Percentiles rank a stretch among this genome's conserved stretches.
Conservation (phyloP, 257 asterid genomes). For the Solanum paucissectum region DNA sequence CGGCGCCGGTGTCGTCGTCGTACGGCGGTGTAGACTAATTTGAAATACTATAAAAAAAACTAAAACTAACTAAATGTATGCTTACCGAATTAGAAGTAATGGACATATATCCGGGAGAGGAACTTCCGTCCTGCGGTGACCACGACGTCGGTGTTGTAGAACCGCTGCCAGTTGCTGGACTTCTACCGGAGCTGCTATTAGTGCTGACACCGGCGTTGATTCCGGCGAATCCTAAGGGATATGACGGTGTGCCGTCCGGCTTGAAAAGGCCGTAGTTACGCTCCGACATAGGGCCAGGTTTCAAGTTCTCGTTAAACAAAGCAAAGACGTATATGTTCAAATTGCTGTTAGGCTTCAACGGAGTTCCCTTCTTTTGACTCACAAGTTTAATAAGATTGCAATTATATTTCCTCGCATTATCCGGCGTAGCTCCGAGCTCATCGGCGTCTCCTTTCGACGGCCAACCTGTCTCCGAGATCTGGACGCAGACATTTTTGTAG, state of each 20-base stretch:
- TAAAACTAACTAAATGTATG: neutral
- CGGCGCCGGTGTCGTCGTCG: neutral
- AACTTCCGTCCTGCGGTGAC: conserved; percentile 17
- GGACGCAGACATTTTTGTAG: conserved; percentile 49
- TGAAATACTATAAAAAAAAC: neutral
- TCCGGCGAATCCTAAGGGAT: neutral
- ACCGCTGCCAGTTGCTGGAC: neutral
- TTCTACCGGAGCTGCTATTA: neutral
- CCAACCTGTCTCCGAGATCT: conserved; percentile 94
- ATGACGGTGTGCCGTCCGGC: conserved; percentile 65
- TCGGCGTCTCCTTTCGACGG: conserved; percentile 79
- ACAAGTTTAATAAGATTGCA: conserved; percentile 53
- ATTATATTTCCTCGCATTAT: conserved; percentile 65
- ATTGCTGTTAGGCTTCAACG: conserved; percentile 55
- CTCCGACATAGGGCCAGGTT: conserved; percentile 86
- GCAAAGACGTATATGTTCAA: conserved; percentile 64
- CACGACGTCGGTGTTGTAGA: conserved; percentile 1
- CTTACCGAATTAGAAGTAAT: conserved; percentile 59
- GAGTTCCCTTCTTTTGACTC: conserved; percentile 57
- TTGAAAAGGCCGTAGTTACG: conserved; percentile 75
- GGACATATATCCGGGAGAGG: conserved; percentile 29
- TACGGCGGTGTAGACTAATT: neutral
- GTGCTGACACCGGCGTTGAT: neutral
- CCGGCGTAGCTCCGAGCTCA: conserved; percentile 72
- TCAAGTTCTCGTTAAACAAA: conserved; percentile 75